Evolutionary conservation across 176 grass and related monocot species (phyloP).

Genomic region (Carex pumila): DNA sequence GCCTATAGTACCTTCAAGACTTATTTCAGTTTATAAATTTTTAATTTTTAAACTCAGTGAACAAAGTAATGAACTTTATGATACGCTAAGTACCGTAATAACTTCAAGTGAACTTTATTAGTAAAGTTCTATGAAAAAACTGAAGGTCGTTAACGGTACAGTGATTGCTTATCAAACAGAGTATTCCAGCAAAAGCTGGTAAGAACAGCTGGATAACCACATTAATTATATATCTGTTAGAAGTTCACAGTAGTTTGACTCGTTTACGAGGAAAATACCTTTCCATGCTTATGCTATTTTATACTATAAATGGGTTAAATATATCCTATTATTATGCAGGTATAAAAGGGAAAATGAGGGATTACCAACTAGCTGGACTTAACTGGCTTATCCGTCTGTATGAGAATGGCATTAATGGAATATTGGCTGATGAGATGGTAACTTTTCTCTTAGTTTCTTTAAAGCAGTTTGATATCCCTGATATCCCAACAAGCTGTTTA

Average conservation of each 20-base stretch:
- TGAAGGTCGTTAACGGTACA: background rate
- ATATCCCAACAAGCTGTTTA: background rate
- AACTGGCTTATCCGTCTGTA: slow-evolving; percentile 96
- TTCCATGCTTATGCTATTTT: background rate
- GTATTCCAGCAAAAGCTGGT: background rate
- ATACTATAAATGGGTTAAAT: slow-evolving; percentile 11
- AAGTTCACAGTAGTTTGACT: background rate
- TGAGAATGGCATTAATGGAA: slow-evolving; percentile 98
- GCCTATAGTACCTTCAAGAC: background rate
- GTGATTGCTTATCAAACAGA: background rate
- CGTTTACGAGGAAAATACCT: background rate
- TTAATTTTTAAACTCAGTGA: background rate
- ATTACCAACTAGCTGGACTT: slow-evolving; percentile 96
- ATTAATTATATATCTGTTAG: background rate
- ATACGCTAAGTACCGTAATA: background rate
- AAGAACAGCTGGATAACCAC: background rate
- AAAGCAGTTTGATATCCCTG: background rate
- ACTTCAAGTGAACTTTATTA: background rate
- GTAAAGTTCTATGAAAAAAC: background rate
- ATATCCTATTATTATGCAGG: slow-evolving; percentile 34
- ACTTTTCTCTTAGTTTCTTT: background rate
- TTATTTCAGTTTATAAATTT: background rate
- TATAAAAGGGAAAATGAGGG: slow-evolving; percentile 95
- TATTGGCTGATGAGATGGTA: slow-evolving; percentile 99
- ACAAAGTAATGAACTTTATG: background rate